Base-by-base conservation (phyloP, 257 asterid genomes). In the Linderniella brevidens region DNA sequence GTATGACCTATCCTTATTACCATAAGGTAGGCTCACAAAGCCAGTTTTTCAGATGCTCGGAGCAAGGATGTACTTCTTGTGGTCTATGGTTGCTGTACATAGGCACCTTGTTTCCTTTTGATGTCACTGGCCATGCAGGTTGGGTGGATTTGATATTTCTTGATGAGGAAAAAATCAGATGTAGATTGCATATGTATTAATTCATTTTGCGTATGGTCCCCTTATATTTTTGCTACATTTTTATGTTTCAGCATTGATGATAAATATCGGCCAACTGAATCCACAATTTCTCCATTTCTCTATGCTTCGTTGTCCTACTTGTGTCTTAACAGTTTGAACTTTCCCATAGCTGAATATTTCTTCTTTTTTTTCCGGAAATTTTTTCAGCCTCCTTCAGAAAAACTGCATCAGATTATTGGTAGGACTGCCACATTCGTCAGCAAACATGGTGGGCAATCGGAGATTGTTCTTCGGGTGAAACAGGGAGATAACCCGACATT, bases 11-110 rank as follows among this genome's bases (percentile, higher is more conserved):
- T 66, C 55, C 61, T 65, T 59, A 68, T 60, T 60, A 70, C 65
- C 65, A 35, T 65, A 71, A 77, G 57, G 59, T 71, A 79, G 88
- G 92, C 80, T 85, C 81, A 58, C 74, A 65, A 53, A 78, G 72
- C 79, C 92, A 77, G 79, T 87, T 79, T 85, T 82, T 85, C 98
- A 90, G 94, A 90, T 78, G 79, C 93, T 71, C 51, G 93, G 92
- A 81, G 94, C 92, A 75, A 80, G 62, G 79, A 61, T 60, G 86
- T 77, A 67, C 80, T 67, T 65, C 75, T 69, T 77, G 74, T 75
- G 75, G 78, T 72, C 73, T 81, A 25, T 2, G 32, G 85, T 86
- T 77, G 77, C 93, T 87, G 69, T 72, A 62, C 92, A 67, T 72
- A 58, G 92, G 78, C 79, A 77, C 84, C 82, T 82, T 79, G 79